A percentile compares a stretch with the other conserved stretches of the same genome.
Evolutionary conservation across 441 rosid species (phyloP).

Genomic region (Cnidoscolus chayamansa): DNA sequence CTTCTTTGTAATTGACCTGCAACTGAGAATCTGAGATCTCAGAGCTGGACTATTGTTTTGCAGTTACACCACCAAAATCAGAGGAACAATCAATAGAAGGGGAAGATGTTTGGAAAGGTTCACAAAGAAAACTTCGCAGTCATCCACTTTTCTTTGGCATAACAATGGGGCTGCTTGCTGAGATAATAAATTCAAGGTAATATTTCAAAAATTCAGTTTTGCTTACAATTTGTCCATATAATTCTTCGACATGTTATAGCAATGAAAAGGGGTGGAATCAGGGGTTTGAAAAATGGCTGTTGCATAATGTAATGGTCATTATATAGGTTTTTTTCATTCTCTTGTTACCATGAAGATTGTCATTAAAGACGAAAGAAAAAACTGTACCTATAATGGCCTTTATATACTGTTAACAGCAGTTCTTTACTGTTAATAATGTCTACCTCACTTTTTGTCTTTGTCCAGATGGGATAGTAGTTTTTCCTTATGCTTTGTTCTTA

Average conservation of each 20-base stretch:
- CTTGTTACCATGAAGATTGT: no score
- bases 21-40: slow-evolving; percentile 13
- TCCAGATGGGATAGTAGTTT: no score
- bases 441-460: no score
- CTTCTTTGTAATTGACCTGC: not conserved
- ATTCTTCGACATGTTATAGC: not conserved
- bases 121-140: slow-evolving; percentile 58
- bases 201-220: slow-evolving; percentile 21
- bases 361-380: no score
- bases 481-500: no score
- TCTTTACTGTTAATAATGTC: no score
- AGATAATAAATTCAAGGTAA: slow-evolving; percentile 97
- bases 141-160: slow-evolving; percentile 97
- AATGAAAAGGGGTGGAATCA: no score
- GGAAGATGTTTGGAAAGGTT: slow-evolving; percentile 35
- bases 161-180: slow-evolving; percentile 92
- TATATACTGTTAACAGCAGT: no score
- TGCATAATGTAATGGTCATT: no score
- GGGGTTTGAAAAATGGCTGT: no score
- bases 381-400: no score
- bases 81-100: slow-evolving; percentile 37
- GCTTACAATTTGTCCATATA: not conserved
- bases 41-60: slow-evolving; percentile 30
- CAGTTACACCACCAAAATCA: slow-evolving; percentile 49
- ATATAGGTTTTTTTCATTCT: no score